Evolutionary conservation across 1,284 basidiomycete species (phyloP).

Genomic region (Phlebopus sp.): DNA sequence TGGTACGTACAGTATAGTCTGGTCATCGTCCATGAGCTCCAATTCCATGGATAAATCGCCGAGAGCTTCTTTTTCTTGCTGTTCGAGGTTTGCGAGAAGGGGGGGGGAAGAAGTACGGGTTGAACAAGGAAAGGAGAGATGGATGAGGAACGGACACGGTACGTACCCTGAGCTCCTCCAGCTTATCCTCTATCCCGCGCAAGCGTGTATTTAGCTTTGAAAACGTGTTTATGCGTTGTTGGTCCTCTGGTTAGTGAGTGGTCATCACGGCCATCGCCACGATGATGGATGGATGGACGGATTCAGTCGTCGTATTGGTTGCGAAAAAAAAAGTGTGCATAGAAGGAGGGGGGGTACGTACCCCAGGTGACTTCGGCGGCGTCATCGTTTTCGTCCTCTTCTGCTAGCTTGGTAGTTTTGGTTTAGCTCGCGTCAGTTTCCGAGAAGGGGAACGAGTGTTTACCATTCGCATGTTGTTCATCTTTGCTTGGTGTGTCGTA

Average conservation of each 20-base stretch:
- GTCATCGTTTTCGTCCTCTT: constrained; percentile 80
- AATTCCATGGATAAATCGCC: constrained; percentile 88
- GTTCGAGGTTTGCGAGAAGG: no score
- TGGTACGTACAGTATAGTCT: constrained; percentile 66
- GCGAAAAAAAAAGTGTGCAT: no score
- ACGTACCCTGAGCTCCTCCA: constrained; percentile 68
- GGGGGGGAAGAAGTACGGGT: constrained; percentile 5
- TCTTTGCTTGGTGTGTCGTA: no score
- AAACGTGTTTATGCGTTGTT: constrained; percentile 90
- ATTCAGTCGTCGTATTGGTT: not conserved
- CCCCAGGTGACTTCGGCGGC: constrained; percentile 92
- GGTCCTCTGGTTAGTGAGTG: constrained; percentile 86
- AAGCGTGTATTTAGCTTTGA: constrained; percentile 87
- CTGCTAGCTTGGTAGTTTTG: constrained; percentile 48
- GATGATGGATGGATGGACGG: not conserved
- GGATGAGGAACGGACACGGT: not conserved
- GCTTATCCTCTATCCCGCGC: constrained; percentile 69
- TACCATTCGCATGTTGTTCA: not conserved
- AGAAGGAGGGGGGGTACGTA: constrained; percentile 37
- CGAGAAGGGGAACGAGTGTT: no score
- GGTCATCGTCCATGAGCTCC: constrained; percentile 85
- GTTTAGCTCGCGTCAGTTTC: not conserved
- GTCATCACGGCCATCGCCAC: not conserved
- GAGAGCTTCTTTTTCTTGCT: constrained; percentile 92
- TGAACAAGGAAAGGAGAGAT: not conserved